Conservation (phyloP, 805 yeast species). For the Metschnikowia continentalis region DNA sequence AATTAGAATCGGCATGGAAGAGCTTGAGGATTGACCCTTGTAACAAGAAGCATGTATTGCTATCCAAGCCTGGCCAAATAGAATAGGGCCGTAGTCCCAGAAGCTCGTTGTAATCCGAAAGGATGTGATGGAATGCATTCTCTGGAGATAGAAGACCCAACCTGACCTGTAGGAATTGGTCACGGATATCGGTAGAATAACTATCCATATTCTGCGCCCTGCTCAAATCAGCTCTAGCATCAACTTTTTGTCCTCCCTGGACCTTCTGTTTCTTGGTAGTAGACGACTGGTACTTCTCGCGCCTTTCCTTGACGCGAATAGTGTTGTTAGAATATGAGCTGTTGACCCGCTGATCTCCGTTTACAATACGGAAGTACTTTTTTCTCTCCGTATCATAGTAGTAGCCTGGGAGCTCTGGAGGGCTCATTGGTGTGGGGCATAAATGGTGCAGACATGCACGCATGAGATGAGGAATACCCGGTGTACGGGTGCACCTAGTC, state of each 20-base stretch:
- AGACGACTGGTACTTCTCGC: not conserved
- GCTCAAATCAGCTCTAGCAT: not conserved
- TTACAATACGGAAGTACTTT: conserved; percentile 30
- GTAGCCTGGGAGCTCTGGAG: conserved; percentile 30
- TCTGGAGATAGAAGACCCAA: not conserved
- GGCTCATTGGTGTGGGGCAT: conserved; percentile 4
- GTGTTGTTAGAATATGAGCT: conserved; percentile 27
- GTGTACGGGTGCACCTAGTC: conserved; percentile 13
- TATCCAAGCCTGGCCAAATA: conserved; percentile 3
- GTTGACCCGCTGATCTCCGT: conserved; percentile 23
- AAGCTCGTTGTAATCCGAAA: not conserved
- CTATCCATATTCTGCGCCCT: not conserved
- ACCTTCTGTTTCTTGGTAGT: not conserved
- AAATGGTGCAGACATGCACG: not conserved
- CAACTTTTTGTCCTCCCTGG: not conserved
- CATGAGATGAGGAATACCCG: conserved; percentile 3
- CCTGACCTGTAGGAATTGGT: not conserved
- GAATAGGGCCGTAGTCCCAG: not conserved
- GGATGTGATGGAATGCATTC: not conserved
- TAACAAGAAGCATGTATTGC: not conserved
- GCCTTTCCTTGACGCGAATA: conserved; percentile 23
- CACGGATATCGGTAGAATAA: not conserved
- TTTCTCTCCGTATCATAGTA: conserved; percentile 26
- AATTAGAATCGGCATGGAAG: not conserved
- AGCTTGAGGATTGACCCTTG: not conserved